Percentiles rank a stretch among this genome's conserved stretches.
phyloP scores from a whole-genome alignment of 805 yeast genomes.

The Tetrapisispora phaffii region DNA sequence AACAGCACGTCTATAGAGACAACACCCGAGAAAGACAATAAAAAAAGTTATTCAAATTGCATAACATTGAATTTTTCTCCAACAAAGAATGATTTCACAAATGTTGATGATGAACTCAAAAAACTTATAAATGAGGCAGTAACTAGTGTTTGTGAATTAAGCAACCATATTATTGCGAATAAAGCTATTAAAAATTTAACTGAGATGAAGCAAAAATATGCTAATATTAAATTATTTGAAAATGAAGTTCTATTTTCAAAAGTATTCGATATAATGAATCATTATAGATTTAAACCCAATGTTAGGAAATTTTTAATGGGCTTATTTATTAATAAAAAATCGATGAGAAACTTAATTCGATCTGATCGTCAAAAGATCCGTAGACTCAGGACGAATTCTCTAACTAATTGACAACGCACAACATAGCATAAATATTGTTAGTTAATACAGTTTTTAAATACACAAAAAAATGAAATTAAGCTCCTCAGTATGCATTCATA shows the following conservation, averaged over 20 bases:
- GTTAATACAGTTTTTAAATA: no score
- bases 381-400: constrained; percentile 8
- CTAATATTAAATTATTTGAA: constrained; percentile 42
- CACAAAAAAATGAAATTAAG: no score
- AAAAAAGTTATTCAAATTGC: not conserved
- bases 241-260: constrained; percentile 45
- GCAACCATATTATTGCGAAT: constrained; percentile 44
- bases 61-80: not conserved
- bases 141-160: constrained; percentile 41
- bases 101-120: constrained; percentile 3
- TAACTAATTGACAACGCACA: not conserved
- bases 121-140: constrained; percentile 24
- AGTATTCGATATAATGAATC: constrained; percentile 42
- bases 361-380: constrained; percentile 25
- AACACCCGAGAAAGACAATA: not conserved
- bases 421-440: no score
- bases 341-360: constrained; percentile 43
- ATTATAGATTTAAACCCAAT: constrained; percentile 50
- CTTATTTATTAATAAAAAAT: constrained; percentile 43
- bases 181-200: constrained; percentile 50
- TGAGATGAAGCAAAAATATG: constrained; percentile 37
- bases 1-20: not conserved
- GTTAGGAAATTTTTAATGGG: constrained; percentile 59
- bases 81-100: not conserved
- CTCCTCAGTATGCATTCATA: no score